Conservation (phyloP, 2,329 filamentous ascomycete species). For the Penicillium sp. region DNA sequence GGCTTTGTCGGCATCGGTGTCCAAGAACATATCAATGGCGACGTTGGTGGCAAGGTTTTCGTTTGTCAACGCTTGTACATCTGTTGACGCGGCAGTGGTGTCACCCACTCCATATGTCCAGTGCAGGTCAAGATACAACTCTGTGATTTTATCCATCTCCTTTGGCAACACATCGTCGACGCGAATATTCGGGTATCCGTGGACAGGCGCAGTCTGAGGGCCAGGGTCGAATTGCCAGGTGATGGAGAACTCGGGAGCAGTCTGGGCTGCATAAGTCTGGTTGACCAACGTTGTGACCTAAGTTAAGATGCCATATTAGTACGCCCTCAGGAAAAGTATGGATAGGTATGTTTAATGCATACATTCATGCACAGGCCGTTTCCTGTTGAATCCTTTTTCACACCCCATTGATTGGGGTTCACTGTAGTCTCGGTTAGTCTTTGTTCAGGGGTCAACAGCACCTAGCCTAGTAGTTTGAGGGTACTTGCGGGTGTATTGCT, state of each 20-base stretch:
- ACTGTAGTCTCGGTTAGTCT: conserved; percentile 35
- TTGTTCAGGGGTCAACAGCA: background rate
- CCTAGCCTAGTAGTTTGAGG: background rate
- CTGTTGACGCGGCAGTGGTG: conserved; percentile 35
- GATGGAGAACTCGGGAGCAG: conserved; percentile 52
- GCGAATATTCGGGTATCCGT: conserved; percentile 56
- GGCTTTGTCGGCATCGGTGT: conserved; percentile 44
- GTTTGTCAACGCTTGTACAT: conserved; percentile 33
- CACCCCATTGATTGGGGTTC: conserved; percentile 58
- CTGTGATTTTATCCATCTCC: conserved; percentile 39
- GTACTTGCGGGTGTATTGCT: conserved; percentile 50
- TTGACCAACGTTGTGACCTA: conserved; percentile 53
- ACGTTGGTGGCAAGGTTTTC: conserved; percentile 54
- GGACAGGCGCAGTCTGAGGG: conserved; percentile 47
- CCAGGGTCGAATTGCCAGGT: conserved; percentile 54
- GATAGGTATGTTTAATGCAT: conserved; percentile 28
- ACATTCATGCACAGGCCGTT: conserved; percentile 55
- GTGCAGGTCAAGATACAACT: conserved; percentile 47
- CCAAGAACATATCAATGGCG: conserved; percentile 59
- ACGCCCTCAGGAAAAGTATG: background rate
- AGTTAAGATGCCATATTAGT: background rate
- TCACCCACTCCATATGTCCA: conserved; percentile 55
- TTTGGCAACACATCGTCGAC: conserved; percentile 49
- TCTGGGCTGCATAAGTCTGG: conserved; percentile 49
- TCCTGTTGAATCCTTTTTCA: conserved; percentile 31